These are phyloP conservation scores for Bacterosira constricta DNA, from an alignment of 108 stramenopile genomes.

Conservation along the genomic window DNA sequence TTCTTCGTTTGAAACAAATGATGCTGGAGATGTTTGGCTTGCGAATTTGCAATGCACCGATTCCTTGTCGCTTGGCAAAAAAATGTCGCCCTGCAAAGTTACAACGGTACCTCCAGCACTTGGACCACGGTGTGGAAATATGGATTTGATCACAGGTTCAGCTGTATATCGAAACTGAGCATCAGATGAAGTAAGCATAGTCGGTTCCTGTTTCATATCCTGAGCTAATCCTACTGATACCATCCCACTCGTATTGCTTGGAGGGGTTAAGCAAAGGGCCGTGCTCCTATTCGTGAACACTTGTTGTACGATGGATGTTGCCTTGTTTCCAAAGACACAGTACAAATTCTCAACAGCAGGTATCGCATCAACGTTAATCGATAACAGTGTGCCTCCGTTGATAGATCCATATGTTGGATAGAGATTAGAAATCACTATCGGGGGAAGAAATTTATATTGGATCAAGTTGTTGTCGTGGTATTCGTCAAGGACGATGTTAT, in stretches of 20 bases:
- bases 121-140: slow-evolving; percentile 5
- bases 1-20: slow-evolving; percentile 2
- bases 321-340: background rate
- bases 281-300: background rate
- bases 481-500: background rate
- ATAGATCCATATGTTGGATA: background rate
- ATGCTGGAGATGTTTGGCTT: background rate
- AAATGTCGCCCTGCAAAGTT: slow-evolving; percentile 1
- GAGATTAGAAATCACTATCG: background rate
- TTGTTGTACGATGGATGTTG: background rate
- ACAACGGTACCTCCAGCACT: background rate
- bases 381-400: background rate
- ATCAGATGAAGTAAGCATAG: background rate
- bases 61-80: background rate
- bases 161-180: background rate
- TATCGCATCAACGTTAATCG: background rate
- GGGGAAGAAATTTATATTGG: slow-evolving; percentile 3
- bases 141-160: background rate
- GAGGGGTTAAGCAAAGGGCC: background rate
- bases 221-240: background rate
- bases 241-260: background rate
- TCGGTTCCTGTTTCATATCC: background rate
- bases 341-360: background rate
- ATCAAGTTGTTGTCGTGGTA: background rate
- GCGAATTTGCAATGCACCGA: slow-evolving; percentile 5